Percentiles rank a stretch among this genome's conserved stretches.
Conservation (phyloP, 139 green algal genomes). For the Pleodorina starrii region DNA sequence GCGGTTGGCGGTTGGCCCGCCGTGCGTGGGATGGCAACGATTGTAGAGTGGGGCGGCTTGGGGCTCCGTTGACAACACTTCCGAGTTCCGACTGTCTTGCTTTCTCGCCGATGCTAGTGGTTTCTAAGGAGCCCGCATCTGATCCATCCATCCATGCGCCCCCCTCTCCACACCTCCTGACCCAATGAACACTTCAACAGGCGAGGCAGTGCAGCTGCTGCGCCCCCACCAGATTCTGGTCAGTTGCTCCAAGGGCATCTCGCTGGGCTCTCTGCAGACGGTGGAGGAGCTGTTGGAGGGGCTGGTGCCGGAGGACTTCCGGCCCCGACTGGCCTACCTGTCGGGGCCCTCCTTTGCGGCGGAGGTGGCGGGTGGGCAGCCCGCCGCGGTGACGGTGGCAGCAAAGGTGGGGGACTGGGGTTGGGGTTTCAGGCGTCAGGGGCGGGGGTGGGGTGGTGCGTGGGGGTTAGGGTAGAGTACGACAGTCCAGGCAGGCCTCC, state of each 20-base stretch:
- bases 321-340: slow-evolving; percentile 75
- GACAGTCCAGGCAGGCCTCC: too few relatives aligned
- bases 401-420: slow-evolving; percentile 38
- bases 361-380: slow-evolving; percentile 79
- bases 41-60: too few relatives aligned
- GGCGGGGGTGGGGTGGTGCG: too few relatives aligned
- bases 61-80: too few relatives aligned
- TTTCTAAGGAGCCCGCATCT: too few relatives aligned
- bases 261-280: slow-evolving; percentile 82
- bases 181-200: background rate
- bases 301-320: slow-evolving; percentile 57
- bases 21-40: too few relatives aligned
- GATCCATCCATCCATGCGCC: background rate
- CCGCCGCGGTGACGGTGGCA: slow-evolving; percentile 69
- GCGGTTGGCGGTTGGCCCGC: too few relatives aligned
- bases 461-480: too few relatives aligned
- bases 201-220: background rate
- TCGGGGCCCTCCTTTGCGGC: slow-evolving; percentile 94
- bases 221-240: slow-evolving; percentile 74
- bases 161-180: background rate
- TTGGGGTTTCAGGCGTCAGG: too few relatives aligned
- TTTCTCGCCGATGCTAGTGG: too few relatives aligned
- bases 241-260: slow-evolving; percentile 88
- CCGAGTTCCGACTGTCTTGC: too few relatives aligned
- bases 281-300: slow-evolving; percentile 72